phyloP scores from a whole-genome alignment of 192 early-diverging fungal genomes.

The Paraglomus occultum region DNA sequence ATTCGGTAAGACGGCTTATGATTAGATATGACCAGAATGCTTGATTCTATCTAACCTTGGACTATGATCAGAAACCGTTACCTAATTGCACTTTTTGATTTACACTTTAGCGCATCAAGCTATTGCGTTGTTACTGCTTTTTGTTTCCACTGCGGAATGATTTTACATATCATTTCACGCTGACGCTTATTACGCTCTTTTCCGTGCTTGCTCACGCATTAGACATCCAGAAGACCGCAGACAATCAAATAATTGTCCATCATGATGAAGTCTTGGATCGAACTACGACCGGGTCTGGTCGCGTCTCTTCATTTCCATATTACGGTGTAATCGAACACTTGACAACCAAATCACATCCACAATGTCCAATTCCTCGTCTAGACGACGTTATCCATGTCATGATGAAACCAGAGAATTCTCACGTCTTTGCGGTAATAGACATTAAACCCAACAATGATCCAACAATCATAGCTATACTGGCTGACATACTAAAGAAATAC shows the following conservation, averaged over 20 bases:
- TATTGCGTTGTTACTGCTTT: neutral
- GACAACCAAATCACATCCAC: slow-evolving; percentile 41
- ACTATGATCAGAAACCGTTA: neutral
- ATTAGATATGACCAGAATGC: neutral
- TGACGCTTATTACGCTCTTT: neutral
- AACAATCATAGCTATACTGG: slow-evolving; percentile 28
- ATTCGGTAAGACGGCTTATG: slow-evolving; percentile 33
- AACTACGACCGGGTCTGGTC: slow-evolving; percentile 49
- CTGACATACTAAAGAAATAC: slow-evolving; percentile 21
- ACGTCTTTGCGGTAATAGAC: slow-evolving; percentile 54
- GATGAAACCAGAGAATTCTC: slow-evolving; percentile 41
- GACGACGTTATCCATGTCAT: slow-evolving; percentile 49
- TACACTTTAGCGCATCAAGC: neutral
- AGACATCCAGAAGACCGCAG: slow-evolving; percentile 53
- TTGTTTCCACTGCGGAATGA: neutral
- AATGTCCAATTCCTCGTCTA: slow-evolving; percentile 47
- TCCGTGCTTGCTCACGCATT: neutral
- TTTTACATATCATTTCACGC: no score
- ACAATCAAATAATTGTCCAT: slow-evolving; percentile 55
- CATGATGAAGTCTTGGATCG: slow-evolving; percentile 53
- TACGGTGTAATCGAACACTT: slow-evolving; percentile 51
- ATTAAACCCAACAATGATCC: slow-evolving; percentile 48
- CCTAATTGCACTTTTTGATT: neutral
- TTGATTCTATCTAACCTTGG: neutral
- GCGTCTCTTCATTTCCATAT: slow-evolving; percentile 41